phyloP scores from a whole-genome alignment of 2,329 filamentous ascomycete genomes.

The Alternaria metachromatica region DNA sequence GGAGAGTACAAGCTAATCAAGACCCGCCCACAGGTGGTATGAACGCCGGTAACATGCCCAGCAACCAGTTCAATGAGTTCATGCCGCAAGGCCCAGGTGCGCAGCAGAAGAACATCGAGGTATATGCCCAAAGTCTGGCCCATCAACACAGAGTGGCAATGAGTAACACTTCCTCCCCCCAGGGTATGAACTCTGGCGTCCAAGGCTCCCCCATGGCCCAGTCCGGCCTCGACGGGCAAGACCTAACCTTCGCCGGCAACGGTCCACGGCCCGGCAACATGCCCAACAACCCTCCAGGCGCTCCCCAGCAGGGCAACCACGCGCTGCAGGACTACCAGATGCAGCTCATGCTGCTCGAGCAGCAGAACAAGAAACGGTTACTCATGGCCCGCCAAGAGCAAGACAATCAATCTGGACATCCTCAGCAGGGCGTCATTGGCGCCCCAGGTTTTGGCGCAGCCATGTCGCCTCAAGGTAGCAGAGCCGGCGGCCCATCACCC shows the following conservation, averaged over 20 bases:
- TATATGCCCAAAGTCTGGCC: slow-evolving; percentile 84
- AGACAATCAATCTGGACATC: slow-evolving; percentile 66
- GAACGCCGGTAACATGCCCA: slow-evolving; percentile 74
- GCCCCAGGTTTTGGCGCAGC: slow-evolving; percentile 66
- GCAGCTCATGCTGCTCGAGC: slow-evolving; percentile 85
- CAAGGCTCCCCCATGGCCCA: slow-evolving; percentile 86
- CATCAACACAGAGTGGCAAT: slow-evolving; percentile 83
- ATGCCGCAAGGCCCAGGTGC: slow-evolving; percentile 61
- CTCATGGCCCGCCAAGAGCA: slow-evolving; percentile 85
- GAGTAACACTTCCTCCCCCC: slow-evolving; percentile 80
- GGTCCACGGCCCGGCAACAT: slow-evolving; percentile 52
- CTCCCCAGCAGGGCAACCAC: slow-evolving; percentile 71
- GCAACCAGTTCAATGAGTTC: slow-evolving; percentile 75
- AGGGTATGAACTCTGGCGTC: slow-evolving; percentile 72
- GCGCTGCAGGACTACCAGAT: slow-evolving; percentile 88
- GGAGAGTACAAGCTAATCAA: slow-evolving; percentile 57
- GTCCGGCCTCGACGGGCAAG: slow-evolving; percentile 52
- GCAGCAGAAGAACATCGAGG: slow-evolving; percentile 84
- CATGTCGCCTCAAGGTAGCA: slow-evolving; percentile 72
- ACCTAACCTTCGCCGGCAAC: slow-evolving; percentile 46
- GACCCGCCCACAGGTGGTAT: slow-evolving; percentile 73
- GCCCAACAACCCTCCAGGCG: slow-evolving; percentile 64
- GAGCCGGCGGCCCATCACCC: slow-evolving; percentile 74
- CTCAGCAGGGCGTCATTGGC: slow-evolving; percentile 56
- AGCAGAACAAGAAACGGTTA: slow-evolving; percentile 85